Conservation (phyloP, 257 asterid genomes). For the Przewalskia tangutica region DNA sequence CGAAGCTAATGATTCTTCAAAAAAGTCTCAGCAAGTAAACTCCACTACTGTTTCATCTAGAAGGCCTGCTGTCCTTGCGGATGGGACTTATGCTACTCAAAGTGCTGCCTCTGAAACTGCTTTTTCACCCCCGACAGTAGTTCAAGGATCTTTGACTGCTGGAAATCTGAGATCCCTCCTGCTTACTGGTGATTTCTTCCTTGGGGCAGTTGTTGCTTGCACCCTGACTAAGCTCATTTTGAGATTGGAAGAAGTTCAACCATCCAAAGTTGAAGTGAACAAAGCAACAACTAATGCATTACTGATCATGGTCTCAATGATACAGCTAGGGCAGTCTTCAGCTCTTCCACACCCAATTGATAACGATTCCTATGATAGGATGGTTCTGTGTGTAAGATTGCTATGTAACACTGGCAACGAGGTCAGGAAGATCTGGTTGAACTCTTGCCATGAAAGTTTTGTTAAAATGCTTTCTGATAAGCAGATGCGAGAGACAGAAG, state of each 20-base stretch:
- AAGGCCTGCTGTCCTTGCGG: slow-evolving; percentile 93
- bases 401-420: slow-evolving; percentile 60
- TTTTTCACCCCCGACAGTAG: slow-evolving; percentile 66
- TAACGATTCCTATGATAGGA: slow-evolving; percentile 77
- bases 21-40: slow-evolving; percentile 60
- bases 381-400: slow-evolving; percentile 69
- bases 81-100: slow-evolving; percentile 94
- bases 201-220: slow-evolving; percentile 83
- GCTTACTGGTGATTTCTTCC: slow-evolving; percentile 85
- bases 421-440: slow-evolving; percentile 73
- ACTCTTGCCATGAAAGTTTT: slow-evolving; percentile 86
- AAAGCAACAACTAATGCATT: slow-evolving; percentile 51
- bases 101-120: slow-evolving; percentile 98
- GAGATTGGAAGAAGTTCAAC: slow-evolving; percentile 88
- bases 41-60: slow-evolving; percentile 83
- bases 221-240: slow-evolving; percentile 76
- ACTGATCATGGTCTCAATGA: slow-evolving; percentile 73
- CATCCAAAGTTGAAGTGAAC: slow-evolving; percentile 67
- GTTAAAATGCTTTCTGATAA: slow-evolving; percentile 90
- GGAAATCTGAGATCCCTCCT: slow-evolving; percentile 88
- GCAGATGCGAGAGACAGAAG: slow-evolving; percentile 86
- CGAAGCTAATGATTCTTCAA: slow-evolving; percentile 60
- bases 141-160: slow-evolving; percentile 54
- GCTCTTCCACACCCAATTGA: slow-evolving; percentile 92
- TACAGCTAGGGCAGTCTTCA: slow-evolving; percentile 86